These are phyloP conservation scores for Nepenthes mirabilis DNA, from an alignment of 148 eudicot genomes.

Conservation along the genomic window DNA sequence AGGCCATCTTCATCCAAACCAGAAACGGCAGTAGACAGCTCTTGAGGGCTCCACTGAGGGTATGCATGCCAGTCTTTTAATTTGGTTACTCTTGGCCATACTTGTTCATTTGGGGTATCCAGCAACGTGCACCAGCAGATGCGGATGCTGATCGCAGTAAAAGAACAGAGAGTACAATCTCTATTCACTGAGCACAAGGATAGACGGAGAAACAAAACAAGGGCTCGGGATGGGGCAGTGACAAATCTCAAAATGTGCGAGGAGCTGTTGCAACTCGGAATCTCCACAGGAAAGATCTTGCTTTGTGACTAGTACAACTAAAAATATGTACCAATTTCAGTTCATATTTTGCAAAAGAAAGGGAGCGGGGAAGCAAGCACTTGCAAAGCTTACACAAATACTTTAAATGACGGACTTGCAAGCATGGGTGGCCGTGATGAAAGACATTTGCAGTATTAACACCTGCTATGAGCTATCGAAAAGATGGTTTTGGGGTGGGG, in stretches of 20 bases:
- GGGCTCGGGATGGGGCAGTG: background rate
- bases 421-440: no score
- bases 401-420: no score
- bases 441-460: no score
- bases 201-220: background rate
- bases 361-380: no score
- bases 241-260: constrained; percentile 84
- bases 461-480: no score
- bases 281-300: constrained; percentile 76
- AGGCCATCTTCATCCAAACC: constrained; percentile 57
- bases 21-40: constrained; percentile 51
- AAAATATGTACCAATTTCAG: background rate
- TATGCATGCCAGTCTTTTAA: constrained; percentile 91
- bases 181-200: background rate
- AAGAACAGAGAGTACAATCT: background rate
- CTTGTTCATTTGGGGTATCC: constrained; percentile 85
- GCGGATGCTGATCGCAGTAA: background rate
- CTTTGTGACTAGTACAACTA: constrained; percentile 76
- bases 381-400: no score
- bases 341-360: background rate
- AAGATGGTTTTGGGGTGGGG: no score
- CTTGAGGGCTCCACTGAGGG: constrained; percentile 81
- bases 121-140: constrained; percentile 34
- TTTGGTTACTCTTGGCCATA: constrained; percentile 89
- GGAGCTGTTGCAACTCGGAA: constrained; percentile 94